These are phyloP conservation scores for Talaromyces rugulosus DNA, from an alignment of 2,329 filamentous ascomycete genomes.

Conservation along the genomic window DNA sequence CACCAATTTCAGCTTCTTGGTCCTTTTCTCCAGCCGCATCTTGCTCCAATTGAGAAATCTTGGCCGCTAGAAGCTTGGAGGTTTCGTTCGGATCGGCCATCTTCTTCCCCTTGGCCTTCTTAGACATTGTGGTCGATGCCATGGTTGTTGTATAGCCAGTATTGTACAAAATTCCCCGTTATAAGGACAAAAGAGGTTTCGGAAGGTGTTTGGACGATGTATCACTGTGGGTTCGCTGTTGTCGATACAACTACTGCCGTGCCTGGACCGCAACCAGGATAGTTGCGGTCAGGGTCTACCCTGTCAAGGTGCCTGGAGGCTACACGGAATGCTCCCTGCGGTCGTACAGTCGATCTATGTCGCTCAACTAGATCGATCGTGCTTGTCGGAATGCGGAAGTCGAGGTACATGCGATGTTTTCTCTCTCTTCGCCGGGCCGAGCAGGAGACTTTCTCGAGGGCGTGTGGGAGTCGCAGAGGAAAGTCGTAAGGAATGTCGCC, in stretches of 20 bases:
- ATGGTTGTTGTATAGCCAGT: conserved; percentile 24
- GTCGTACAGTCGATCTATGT: not conserved
- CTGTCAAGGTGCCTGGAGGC: not conserved
- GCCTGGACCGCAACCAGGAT: conserved; percentile 13
- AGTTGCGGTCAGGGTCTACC: conserved; percentile 11
- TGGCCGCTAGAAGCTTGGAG: conserved; percentile 83
- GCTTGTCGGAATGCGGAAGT: conserved; percentile 4
- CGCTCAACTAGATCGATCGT: conserved; percentile 7
- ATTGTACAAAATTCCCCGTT: conserved; percentile 33
- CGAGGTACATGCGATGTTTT: not conserved
- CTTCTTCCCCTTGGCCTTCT: conserved; percentile 84
- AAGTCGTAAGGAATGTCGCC: not conserved
- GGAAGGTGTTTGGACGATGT: conserved; percentile 37
- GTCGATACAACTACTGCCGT: conserved; percentile 19
- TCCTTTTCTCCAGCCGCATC: conserved; percentile 92
- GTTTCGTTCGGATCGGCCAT: conserved; percentile 79
- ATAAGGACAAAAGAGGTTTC: conserved; percentile 42
- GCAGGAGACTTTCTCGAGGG: not conserved
- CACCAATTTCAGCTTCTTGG: conserved; percentile 93
- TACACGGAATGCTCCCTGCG: not conserved
- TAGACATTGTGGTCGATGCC: conserved; percentile 53
- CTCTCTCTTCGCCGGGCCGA: not conserved
- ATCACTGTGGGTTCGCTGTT: conserved; percentile 14
- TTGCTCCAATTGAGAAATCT: conserved; percentile 91
- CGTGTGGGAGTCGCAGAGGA: not conserved